Evolutionary conservation across 192 early-diverging fungal genomes (phyloP).

Genomic region (Coemansia interrupta): DNA sequence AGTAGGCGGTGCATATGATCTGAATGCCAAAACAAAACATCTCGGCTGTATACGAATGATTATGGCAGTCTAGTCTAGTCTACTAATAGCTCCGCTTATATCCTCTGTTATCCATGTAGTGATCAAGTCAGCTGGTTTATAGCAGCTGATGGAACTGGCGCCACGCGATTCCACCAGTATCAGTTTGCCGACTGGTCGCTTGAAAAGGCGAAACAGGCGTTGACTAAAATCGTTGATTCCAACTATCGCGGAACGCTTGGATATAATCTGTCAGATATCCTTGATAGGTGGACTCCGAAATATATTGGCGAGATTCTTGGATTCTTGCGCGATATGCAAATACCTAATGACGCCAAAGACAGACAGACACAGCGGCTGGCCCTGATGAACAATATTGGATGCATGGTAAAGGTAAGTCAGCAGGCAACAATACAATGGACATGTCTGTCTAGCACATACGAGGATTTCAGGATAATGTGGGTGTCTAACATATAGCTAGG

Average conservation of each 20-base stretch:
- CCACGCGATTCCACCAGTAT: conserved; percentile 43
- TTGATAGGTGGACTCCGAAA: conserved; percentile 12
- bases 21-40: no score
- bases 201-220: conserved; percentile 6
- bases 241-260: conserved; percentile 22
- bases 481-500: no score
- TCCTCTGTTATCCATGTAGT: conserved; percentile 8
- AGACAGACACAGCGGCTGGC: conserved; percentile 18
- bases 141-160: conserved; percentile 14
- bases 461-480: no score
- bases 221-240: conserved; percentile 12
- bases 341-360: conserved; percentile 9
- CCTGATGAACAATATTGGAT: conserved; percentile 26
- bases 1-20: neutral
- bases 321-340: conserved; percentile 10
- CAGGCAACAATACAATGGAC: neutral
- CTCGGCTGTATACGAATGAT: no score
- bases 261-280: conserved; percentile 33
- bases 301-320: conserved; percentile 9
- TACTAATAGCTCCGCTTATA: no score
- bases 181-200: conserved; percentile 30
- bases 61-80: no score
- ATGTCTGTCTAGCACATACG: neutral
- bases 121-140: conserved; percentile 42
- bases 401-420: conserved; percentile 28